Percentiles rank a stretch among this genome's conserved stretches.
These are phyloP conservation scores for Psilocybe subaeruginosa DNA, from an alignment of 768 basidiomycete species.

Conservation along the genomic window DNA sequence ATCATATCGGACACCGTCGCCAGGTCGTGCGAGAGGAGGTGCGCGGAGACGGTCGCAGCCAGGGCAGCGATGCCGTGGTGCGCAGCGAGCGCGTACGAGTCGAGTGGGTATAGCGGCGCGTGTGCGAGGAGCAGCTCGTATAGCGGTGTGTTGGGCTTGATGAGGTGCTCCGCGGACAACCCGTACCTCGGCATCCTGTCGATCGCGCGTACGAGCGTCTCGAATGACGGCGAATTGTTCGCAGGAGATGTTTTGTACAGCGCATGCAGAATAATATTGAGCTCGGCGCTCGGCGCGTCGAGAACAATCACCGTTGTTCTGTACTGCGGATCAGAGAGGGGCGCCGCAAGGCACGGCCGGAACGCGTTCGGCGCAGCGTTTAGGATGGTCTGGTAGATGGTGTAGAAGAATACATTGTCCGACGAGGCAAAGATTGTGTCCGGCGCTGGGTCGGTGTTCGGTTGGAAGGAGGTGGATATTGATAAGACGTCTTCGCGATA, in stretches of 20 bases:
- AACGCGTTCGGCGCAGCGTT: constrained; percentile 1
- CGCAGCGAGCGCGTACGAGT: constrained; percentile 44
- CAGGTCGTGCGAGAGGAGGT: constrained; percentile 40
- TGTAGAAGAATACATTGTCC: not conserved
- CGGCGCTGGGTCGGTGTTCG: not conserved
- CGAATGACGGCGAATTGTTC: constrained; percentile 53
- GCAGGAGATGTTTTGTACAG: constrained; percentile 53
- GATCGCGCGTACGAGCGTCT: constrained; percentile 48
- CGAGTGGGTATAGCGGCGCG: constrained; percentile 37
- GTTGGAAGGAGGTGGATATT: not conserved
- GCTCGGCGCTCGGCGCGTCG: constrained; percentile 42
- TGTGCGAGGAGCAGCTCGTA: constrained; percentile 34
- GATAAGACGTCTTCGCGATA: not conserved
- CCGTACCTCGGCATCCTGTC: constrained; percentile 32
- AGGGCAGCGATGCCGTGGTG: constrained; percentile 37
- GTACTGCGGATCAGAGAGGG: constrained; percentile 14
- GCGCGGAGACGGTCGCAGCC: constrained; percentile 40
- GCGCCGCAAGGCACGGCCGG: constrained; percentile 30
- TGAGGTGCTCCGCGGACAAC: constrained; percentile 23
- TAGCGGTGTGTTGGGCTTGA: constrained; percentile 31
- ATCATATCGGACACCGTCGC: constrained; percentile 37
- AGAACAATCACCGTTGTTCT: constrained; percentile 42
- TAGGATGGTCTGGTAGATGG: not conserved
- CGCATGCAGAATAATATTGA: constrained; percentile 61
- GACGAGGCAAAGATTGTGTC: not conserved